A percentile compares a stretch with the other conserved stretches of the same genome.
Conservation (phyloP, 805 yeast genomes). For the Starmerella stigmatis region DNA sequence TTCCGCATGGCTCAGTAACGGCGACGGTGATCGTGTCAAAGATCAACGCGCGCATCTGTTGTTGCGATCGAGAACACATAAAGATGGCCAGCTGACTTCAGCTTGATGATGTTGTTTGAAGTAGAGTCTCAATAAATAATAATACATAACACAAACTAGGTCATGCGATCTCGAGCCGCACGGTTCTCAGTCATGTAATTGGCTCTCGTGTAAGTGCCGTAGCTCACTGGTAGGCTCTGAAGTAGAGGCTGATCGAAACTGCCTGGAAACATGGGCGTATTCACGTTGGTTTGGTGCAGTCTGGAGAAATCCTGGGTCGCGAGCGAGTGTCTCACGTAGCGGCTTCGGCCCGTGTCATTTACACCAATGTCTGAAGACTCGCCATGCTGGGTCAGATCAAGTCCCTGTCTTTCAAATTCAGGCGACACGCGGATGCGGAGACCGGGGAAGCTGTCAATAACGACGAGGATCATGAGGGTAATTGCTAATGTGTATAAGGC, state of each 20-base stretch:
- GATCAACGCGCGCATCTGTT: no score
- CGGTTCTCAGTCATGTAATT: neutral
- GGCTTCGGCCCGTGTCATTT: neutral
- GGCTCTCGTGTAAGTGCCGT: constrained; percentile 16
- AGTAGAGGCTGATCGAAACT: constrained; percentile 23
- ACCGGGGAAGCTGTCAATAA: constrained; percentile 68
- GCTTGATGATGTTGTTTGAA: no score
- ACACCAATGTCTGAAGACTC: constrained; percentile 48
- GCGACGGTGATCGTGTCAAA: no score
- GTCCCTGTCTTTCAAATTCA: constrained; percentile 80
- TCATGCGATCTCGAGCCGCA: neutral
- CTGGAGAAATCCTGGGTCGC: constrained; percentile 9
- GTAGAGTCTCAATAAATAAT: no score
- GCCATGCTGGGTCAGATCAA: constrained; percentile 84
- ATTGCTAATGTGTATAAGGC: constrained; percentile 67
- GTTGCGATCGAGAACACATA: no score
- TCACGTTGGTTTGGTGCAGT: constrained; percentile 18
- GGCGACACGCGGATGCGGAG: constrained; percentile 71
- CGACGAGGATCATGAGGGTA: constrained; percentile 55
- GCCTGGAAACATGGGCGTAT: constrained; percentile 23
- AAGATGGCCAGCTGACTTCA: no score
- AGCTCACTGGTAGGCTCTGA: constrained; percentile 20
- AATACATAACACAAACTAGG: no score
- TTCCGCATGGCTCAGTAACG: no score
- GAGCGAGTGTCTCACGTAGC: constrained; percentile 1